Percentiles rank a stretch among this genome's conserved stretches.
Evolutionary conservation across 2,329 filamentous ascomycete genomes (phyloP).

Genomic region (Pseudogymnoascus sp.): DNA sequence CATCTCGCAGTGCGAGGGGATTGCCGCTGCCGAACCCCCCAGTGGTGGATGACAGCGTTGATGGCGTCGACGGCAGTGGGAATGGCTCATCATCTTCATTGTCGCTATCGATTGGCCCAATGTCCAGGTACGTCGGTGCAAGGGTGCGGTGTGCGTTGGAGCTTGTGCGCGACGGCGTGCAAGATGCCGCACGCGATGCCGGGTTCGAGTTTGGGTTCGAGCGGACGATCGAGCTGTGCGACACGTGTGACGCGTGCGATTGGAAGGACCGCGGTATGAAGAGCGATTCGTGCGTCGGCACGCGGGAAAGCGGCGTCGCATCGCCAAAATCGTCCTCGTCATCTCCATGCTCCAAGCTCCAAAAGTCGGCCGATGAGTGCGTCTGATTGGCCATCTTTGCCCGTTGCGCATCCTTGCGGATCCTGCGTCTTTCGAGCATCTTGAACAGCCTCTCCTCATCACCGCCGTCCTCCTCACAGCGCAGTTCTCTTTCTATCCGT

Average conservation of each 20-base stretch:
- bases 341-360: conserved; percentile 77
- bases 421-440: conserved; percentile 51
- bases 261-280: conserved; percentile 9
- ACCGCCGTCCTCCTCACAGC: conserved; percentile 48
- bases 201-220: conserved; percentile 25
- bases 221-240: conserved; percentile 17
- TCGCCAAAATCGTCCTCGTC: conserved; percentile 35
- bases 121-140: conserved; percentile 27
- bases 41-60: conserved; percentile 36
- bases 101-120: conserved; percentile 34
- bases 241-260: conserved; percentile 18
- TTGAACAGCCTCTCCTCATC: conserved; percentile 53
- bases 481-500: conserved; percentile 66
- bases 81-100: conserved; percentile 45
- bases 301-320: conserved; percentile 22
- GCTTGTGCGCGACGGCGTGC: conserved; percentile 23
- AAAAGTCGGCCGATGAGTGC: conserved; percentile 50
- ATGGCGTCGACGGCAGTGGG: conserved; percentile 44
- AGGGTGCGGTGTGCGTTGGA: conserved; percentile 28
- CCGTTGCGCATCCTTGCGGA: conserved; percentile 49
- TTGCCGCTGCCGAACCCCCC: conserved; percentile 67
- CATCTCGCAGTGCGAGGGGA: conserved; percentile 30
- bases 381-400: conserved; percentile 43
- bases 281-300: conserved; percentile 23
- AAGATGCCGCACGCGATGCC: conserved; percentile 24